phyloP scores from a whole-genome alignment of 1,284 basidiomycete species.

The Gymnopus androsaceus region DNA sequence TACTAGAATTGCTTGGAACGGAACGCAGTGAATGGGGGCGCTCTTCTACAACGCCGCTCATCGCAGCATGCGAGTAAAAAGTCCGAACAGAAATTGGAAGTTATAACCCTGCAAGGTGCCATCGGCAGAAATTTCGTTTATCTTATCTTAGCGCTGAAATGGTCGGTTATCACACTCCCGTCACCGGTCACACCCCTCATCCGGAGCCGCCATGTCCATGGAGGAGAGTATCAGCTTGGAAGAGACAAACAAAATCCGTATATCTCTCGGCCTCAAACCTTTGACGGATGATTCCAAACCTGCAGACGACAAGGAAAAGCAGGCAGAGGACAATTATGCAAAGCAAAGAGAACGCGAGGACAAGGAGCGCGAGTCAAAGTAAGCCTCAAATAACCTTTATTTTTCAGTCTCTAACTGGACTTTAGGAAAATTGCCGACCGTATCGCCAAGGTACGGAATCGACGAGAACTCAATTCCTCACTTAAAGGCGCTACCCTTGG shows the following conservation, averaged over 20 bases:
- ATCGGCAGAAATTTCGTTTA: no score
- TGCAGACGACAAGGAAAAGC: conserved; percentile 69
- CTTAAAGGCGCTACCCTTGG: conserved; percentile 90
- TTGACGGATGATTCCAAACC: conserved; percentile 77
- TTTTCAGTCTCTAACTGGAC: conserved; percentile 29
- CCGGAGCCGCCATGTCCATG: conserved; percentile 56
- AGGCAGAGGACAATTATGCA: conserved; percentile 85
- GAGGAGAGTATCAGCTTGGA: conserved; percentile 92
- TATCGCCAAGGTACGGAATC: conserved; percentile 92
- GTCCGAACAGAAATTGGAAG: no score
- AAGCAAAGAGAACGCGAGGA: conserved; percentile 69
- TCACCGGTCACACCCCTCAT: no score
- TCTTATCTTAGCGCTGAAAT: no score
- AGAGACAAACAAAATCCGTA: conserved; percentile 97
- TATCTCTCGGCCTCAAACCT: conserved; percentile 92
- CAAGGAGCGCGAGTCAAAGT: conserved; percentile 79
- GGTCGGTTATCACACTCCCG: no score
- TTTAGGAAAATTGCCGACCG: conserved; percentile 72
- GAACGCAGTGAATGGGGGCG: conserved; percentile 38
- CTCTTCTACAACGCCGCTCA: conserved; percentile 9
- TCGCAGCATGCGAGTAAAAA: conserved; percentile 7
- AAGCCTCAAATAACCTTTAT: conserved; percentile 15
- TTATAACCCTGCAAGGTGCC: no score
- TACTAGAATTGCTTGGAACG: conserved; percentile 47
- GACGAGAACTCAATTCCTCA: conserved; percentile 85